These are phyloP conservation scores for Tylopilus rubrobrunneus DNA, from an alignment of 768 basidiomycete species.

Conservation along the genomic window DNA sequence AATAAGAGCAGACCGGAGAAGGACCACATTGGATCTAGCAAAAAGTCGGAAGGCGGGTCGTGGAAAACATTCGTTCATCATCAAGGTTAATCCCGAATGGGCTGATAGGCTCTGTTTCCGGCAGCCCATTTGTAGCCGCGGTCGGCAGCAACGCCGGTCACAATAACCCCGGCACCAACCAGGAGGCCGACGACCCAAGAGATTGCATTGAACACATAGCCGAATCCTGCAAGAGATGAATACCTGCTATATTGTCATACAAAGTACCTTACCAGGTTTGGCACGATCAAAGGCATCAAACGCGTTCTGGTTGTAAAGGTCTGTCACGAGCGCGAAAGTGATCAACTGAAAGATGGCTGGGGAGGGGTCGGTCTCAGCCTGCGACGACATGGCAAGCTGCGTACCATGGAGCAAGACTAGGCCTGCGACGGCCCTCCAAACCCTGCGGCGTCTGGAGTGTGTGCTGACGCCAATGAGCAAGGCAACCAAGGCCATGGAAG, in stretches of 20 bases:
- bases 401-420: constrained; percentile 60
- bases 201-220: constrained; percentile 54
- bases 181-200: constrained; percentile 60
- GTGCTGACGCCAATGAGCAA: constrained; percentile 70
- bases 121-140: constrained; percentile 65
- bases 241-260: background rate
- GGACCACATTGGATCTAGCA: background rate
- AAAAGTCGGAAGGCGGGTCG: background rate
- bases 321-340: constrained; percentile 61
- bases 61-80: background rate
- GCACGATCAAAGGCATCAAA: constrained; percentile 55
- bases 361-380: background rate
- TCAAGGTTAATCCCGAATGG: constrained; percentile 23
- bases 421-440: constrained; percentile 72
- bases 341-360: constrained; percentile 57
- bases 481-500: constrained; percentile 50
- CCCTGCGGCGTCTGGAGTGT: constrained; percentile 65
- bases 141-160: constrained; percentile 55
- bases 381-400: background rate
- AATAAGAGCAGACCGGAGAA: background rate
- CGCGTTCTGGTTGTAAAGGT: constrained; percentile 45
- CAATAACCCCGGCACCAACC: constrained; percentile 49
- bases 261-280: constrained; percentile 47
- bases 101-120: constrained; percentile 63
- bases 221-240: constrained; percentile 43